Evolutionary conservation across 331 rosid species (phyloP), one percentile per base, ranked within the genome.

Genomic region (Quercus lobata): DNA sequence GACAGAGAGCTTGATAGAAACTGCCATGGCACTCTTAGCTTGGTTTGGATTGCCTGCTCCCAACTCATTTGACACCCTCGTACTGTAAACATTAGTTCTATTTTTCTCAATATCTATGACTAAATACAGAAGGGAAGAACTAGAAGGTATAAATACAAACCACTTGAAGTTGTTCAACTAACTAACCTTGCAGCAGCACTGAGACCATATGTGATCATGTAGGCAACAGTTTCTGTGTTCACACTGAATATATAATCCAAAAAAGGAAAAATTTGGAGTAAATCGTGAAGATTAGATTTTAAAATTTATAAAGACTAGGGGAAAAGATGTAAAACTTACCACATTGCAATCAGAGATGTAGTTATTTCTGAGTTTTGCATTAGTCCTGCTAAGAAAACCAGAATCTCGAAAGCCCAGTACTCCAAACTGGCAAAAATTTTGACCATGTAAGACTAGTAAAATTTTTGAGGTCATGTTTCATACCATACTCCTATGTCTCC

Each of bases 101-200:
- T 25, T 69, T 32, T 41, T n/a, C 9, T 86, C 72, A 86, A 9
- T 69, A 49, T 27, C 37, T 11, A 4, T 30, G 34, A 77, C 9
- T 58, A 30, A 84, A 63, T n/a, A 11, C n/a, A 68, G 66, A 76
- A 76, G 18, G 44, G 37, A 73, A 63, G 41, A 61, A 57, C 55
- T 29, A 5, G 27, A 70, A 63, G 17, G 72, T 18, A 68, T 10
- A 19, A 44, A 56, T 19, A 56, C 8, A 41, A 73, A 17, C 15
- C n/a, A 60, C 10, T 1, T 1, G 52, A 30, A 60, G 46, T 1
- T 72, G 21, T 73, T 77, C 25, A 17, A 52, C 27, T 21, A 29
- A 84, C 82, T 10, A 78, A 95, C 97, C 97, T 92, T 54, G 97
- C 97, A 68, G 97, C 94, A 3, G 99, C 96, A 82, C 96, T 83